Conservation (phyloP, 2,329 filamentous ascomycete genomes). For the Colletotrichum incanum region DNA sequence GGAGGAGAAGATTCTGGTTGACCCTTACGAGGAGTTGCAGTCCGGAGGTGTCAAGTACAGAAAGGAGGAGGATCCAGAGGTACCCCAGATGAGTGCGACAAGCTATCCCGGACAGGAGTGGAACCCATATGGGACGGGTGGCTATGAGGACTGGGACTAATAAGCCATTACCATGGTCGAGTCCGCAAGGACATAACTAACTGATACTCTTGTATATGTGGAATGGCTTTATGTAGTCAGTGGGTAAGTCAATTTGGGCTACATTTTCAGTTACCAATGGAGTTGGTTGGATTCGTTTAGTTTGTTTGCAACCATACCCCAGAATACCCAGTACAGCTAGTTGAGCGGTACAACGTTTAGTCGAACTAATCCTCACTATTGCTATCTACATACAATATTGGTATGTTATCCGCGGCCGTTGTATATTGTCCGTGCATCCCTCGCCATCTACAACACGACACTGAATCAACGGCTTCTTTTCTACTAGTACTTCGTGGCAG, state of each 20-base stretch:
- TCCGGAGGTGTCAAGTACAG: slow-evolving; percentile 52
- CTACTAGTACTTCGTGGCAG: slow-evolving; percentile 16
- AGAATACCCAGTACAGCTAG: slow-evolving; percentile 13
- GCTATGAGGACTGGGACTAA: slow-evolving; percentile 42
- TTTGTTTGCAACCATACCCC: neutral
- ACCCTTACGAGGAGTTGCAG: slow-evolving; percentile 49
- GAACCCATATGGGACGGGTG: slow-evolving; percentile 66
- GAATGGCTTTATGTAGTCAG: neutral
- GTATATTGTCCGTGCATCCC: neutral
- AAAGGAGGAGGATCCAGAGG: slow-evolving; percentile 59
- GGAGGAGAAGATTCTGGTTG: slow-evolving; percentile 69
- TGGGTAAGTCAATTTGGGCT: neutral
- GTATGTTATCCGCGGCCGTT: neutral
- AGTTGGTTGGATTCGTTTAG: neutral
- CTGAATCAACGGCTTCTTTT: neutral
- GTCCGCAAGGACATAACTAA: neutral
- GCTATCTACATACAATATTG: neutral
- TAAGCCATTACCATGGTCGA: neutral
- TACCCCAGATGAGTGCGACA: slow-evolving; percentile 75
- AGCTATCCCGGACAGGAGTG: slow-evolving; percentile 82
- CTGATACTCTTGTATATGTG: neutral
- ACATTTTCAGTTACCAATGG: neutral
- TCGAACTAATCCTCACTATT: neutral
- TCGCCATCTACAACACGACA: neutral
- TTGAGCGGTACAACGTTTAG: neutral